phyloP scores from a whole-genome alignment of 495 filamentous ascomycete genomes.

The Talaromyces ruber region DNA sequence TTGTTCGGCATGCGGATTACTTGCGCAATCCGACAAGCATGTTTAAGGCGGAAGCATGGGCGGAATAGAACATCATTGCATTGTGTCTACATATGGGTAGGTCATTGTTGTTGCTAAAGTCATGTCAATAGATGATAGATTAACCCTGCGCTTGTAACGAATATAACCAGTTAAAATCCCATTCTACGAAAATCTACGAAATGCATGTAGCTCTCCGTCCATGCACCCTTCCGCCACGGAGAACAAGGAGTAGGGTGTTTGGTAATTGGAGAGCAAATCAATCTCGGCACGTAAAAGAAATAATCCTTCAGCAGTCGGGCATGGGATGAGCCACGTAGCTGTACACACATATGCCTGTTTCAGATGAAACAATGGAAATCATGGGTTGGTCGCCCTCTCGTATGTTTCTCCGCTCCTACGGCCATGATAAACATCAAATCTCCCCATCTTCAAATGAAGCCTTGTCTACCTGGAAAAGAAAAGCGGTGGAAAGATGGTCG shows the following conservation, averaged over 20 bases:
- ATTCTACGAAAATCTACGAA: constrained; percentile 4
- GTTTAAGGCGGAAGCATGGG: constrained; percentile 30
- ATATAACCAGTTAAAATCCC: neutral
- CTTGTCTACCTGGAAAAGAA: neutral
- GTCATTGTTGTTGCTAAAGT: neutral
- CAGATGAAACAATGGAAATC: neutral
- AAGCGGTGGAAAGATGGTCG: neutral
- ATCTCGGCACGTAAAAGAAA: constrained; percentile 85
- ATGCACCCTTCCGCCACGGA: constrained; percentile 70
- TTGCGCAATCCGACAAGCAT: constrained; percentile 50
- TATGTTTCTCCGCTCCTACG: neutral
- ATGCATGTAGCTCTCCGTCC: constrained; percentile 69
- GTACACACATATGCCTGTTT: constrained; percentile 98
- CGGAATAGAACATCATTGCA: constrained; percentile 5
- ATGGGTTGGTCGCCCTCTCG: neutral
- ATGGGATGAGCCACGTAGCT: constrained; percentile 71
- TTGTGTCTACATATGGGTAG: neutral
- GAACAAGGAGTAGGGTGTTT: constrained; percentile 61
- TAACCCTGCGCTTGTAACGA: too few relatives aligned
- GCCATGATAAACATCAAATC: neutral
- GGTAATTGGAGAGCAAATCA: constrained; percentile 73
- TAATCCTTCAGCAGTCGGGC: constrained; percentile 91
- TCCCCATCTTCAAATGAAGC: neutral
- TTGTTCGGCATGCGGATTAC: constrained; percentile 62
- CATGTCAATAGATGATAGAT: constrained; percentile 1